Evolutionary conservation across 345 rosid genomes (phyloP), one percentile per base, ranked within the genome.

Genomic region (Raphanus sativus): DNA sequence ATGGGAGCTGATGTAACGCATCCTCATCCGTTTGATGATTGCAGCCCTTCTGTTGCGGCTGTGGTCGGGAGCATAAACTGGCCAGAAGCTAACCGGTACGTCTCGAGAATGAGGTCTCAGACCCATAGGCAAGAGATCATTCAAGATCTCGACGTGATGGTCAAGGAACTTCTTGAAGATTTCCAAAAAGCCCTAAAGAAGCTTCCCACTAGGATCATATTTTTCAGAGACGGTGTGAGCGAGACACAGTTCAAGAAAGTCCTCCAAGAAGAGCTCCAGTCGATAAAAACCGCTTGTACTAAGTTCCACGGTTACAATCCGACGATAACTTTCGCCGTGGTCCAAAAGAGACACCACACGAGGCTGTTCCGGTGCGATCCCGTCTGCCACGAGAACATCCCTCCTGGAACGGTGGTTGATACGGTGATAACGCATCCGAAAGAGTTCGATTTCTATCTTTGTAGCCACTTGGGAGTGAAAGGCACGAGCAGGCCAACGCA

Each of bases 61-160:
- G 98, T 92, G 28, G 99, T 95, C 30, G 99, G 98, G n/a, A 95
- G 98, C 89, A 86, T 95, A 87, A 95, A 92, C 86, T 95, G 99
- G 99, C 98, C 99, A 1, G 90, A 92, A 13, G 97, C 97, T 58
- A 95, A 95, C 91, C 85, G 87, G 75, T 95, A 95, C 29, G 87
- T 83, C 0, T 95, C 98, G 0, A 83, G 97, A 66, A 95, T 95
- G 97, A 79, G 94, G 80, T 95, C 99, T n/a, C 98, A 95, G 73
- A 90, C 92, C 12, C 98, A 94, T 75, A 75, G 97, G 50, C 91
- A 94, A 78, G 98, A 94, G 75, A 92, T 94, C 66, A 94, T 94
- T 71, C 86, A 87, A 79, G 97, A 94, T 69, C 94, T 94, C 65
- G 88, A 83, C 36, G 84, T 85, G 75, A 94, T 92, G 98, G 97